Evolutionary conservation across 371 early-diverging fungal genomes (phyloP).

Genomic region (Dinochytrium kinnereticum): DNA sequence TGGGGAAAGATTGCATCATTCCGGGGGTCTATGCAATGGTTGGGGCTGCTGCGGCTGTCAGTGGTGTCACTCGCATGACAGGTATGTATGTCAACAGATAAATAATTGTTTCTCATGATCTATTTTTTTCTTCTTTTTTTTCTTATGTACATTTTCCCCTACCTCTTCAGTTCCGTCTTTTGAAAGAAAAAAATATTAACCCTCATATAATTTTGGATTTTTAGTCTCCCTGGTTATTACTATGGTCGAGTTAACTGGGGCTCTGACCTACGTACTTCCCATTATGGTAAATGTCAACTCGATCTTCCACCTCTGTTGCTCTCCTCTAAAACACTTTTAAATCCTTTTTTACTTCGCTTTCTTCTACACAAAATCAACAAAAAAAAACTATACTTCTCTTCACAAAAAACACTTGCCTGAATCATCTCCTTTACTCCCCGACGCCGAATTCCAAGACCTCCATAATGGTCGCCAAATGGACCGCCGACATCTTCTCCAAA

Average conservation of each 20-base stretch:
- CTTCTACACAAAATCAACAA: not conserved
- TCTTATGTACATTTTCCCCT: too few species aligned
- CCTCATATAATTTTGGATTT: conserved; percentile 16
- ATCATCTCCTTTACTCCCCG: too few species aligned
- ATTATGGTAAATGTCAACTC: conserved; percentile 81
- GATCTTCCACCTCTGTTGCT: too few species aligned
- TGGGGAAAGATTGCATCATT: conserved; percentile 69
- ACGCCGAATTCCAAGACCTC: too few species aligned
- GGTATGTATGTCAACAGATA: conserved; percentile 30
- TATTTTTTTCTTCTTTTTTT: too few species aligned
- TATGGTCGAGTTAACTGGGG: conserved; percentile 94
- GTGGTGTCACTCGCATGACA: conserved; percentile 92
- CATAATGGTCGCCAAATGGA: conserved; percentile 93
- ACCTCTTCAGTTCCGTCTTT: too few species aligned
- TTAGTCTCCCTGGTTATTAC: conserved; percentile 87
- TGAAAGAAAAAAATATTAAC: too few species aligned
- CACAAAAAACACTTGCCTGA: too few species aligned
- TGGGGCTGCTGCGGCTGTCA: conserved; percentile 90
- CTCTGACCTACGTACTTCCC: conserved; percentile 85
- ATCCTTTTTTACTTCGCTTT: not conserved
- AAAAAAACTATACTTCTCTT: not conserved
- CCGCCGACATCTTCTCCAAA: conserved; percentile 77
- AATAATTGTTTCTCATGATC: too few species aligned
- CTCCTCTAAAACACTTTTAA: too few species aligned
- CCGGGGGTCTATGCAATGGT: conserved; percentile 96